Evolutionary conservation across 495 filamentous ascomycete genomes (phyloP), one percentile per base, ranked within the genome.

Genomic region (Lophiotrema nucula): DNA sequence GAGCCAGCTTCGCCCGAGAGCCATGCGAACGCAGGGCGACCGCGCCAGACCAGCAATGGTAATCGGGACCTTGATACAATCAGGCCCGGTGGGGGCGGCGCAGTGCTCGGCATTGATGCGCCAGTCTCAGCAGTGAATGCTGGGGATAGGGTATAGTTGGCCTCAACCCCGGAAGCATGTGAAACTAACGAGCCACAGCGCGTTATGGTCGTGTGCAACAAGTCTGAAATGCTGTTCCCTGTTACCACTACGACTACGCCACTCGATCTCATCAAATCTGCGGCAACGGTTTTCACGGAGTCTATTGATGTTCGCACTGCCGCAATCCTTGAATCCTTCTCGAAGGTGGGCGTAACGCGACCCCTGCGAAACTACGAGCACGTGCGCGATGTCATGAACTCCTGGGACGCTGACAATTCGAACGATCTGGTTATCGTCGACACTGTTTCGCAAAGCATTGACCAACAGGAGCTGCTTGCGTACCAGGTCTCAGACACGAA

Each of bases 361-460:
- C 84, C 88, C 3, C 69, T 98, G 22, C 88, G 93, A 12, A 84
- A 81, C 6, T 97, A 96, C 69, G 93, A 98, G 73, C 83, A 81
- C 57, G 78, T 97, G 23, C 82, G 90, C 31, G 90, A 96, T 70
- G 81, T 96, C 23, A 78, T 97, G 79, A 95, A 92, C 69, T 93
- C 90, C 2, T 98, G 93, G 93, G 84, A 92, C 28, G 72, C 77
- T 15, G 91, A 95, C 68, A 74, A 76, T 1, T 81, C 88, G 59
- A 92, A 93, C 67, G 70, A 75, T 1, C 74, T 97, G 16, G 67
- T 86, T 15, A 70, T 96, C 18, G 81, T 74, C 55, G 76, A 73
- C 65, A 75, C 73, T 66, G 70, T 76, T 21, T 75, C 72, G 13
- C 67, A 75, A 10, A 73, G 76, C 28, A 70, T 72, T 1, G 68